A percentile compares a stretch with the other conserved stretches of the same genome.
Conservation (phyloP, 2,329 filamentous ascomycete species). For the Dothistroma pini region DNA sequence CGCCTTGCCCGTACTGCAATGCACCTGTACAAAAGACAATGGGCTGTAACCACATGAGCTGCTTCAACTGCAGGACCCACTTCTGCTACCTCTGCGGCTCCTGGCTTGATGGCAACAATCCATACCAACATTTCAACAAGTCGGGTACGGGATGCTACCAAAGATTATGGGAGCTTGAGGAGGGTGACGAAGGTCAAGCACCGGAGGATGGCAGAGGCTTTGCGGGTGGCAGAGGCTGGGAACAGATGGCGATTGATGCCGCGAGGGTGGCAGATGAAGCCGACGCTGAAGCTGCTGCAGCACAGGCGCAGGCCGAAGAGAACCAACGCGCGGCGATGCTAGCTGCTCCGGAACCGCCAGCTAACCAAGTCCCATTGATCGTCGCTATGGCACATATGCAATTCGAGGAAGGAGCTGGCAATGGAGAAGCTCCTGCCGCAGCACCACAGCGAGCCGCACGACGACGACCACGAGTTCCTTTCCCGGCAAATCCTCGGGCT, state of each 20-base stretch:
- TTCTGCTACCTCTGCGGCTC: conserved; percentile 92
- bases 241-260: conserved; percentile 39
- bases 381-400: conserved; percentile 23
- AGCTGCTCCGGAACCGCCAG: conserved; percentile 12
- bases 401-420: conserved; percentile 11
- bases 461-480: conserved; percentile 26
- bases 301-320: conserved; percentile 26
- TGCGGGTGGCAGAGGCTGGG: conserved; percentile 42
- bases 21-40: conserved; percentile 84
- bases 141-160: conserved; percentile 68
- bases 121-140: conserved; percentile 85
- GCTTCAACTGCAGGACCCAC: conserved; percentile 82
- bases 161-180: conserved; percentile 85
- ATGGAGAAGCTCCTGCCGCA: conserved; percentile 3
- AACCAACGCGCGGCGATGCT: conserved; percentile 14
- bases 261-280: conserved; percentile 33
- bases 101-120: conserved; percentile 78
- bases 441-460: conserved; percentile 10
- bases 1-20: conserved; percentile 82
- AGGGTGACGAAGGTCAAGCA: conserved; percentile 60
- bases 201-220: conserved; percentile 39
- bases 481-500: conserved; percentile 22
- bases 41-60: conserved; percentile 97
- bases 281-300: conserved; percentile 33
- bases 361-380: conserved; percentile 15